Evolutionary conservation across 176 grass and related monocot species (phyloP).

Genomic region (Avena insularis): DNA sequence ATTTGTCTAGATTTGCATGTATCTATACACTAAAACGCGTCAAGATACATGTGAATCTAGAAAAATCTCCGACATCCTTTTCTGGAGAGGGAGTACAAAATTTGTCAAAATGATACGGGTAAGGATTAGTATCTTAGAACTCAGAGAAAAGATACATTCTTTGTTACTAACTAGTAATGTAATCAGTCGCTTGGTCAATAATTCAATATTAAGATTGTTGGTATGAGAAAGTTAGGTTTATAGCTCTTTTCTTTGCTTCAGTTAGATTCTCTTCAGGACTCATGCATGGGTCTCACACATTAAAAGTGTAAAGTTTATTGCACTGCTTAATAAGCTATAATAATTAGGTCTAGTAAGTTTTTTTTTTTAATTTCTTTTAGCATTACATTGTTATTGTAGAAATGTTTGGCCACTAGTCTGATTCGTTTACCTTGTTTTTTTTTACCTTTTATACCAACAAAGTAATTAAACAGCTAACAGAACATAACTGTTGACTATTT

Average conservation of each 20-base stretch:
- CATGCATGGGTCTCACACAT: not conserved
- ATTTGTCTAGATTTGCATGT: no score
- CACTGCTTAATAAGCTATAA: conserved; percentile 21
- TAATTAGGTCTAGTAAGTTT: not conserved
- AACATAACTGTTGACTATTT: conserved; percentile 34
- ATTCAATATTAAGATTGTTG: not conserved
- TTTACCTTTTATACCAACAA: not conserved
- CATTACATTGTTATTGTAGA: conserved; percentile 10
- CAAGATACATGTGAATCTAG: no score
- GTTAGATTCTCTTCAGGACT: not conserved
- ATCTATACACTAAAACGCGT: no score
- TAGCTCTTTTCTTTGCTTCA: conserved; percentile 8
- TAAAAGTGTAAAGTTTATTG: conserved; percentile 15
- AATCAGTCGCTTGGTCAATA: conserved; percentile 5
- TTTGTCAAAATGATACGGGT: conserved; percentile 26
- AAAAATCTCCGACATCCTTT: no score
- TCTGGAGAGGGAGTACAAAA: not conserved
- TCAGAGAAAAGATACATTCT: not conserved
- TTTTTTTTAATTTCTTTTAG: not conserved
- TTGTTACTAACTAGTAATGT: conserved; percentile 1
- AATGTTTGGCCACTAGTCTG: not conserved
- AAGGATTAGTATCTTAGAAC: not conserved
- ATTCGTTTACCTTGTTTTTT: not conserved
- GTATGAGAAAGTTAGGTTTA: conserved; percentile 7
- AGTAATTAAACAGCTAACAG: not conserved